A percentile compares a stretch with the other conserved stretches of the same genome.
These are phyloP conservation scores for Ilyonectria sp. DNA, from an alignment of 2,329 filamentous ascomycete genomes.

Conservation along the genomic window DNA sequence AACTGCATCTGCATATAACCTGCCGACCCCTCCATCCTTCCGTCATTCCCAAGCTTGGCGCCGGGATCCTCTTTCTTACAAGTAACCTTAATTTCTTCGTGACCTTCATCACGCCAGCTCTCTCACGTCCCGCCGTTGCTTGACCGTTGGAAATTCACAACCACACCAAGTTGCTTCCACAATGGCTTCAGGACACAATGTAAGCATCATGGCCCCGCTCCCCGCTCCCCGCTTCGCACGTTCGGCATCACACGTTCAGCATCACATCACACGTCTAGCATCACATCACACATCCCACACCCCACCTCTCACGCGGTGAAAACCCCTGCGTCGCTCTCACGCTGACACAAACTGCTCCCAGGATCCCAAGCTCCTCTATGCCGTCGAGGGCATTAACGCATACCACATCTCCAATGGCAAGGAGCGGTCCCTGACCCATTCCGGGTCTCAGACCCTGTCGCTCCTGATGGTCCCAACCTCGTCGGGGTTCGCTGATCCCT, in stretches of 20 bases:
- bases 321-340: constrained; percentile 5
- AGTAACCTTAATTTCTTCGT: neutral
- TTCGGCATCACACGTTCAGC: constrained; percentile 31
- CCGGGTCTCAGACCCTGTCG: constrained; percentile 91
- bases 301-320: neutral
- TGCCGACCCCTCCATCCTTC: constrained; percentile 23
- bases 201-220: constrained; percentile 34
- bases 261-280: neutral
- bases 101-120: constrained; percentile 8
- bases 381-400: constrained; percentile 88
- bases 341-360: constrained; percentile 39
- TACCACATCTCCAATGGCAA: constrained; percentile 92
- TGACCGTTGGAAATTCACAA: neutral
- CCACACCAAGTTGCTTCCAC: constrained; percentile 6
- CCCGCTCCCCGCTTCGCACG: neutral
- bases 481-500: constrained; percentile 74
- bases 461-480: constrained; percentile 96
- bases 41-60: constrained; percentile 7
- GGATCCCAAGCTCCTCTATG: constrained; percentile 78
- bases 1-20: constrained; percentile 25
- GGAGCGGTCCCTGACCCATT: constrained; percentile 85
- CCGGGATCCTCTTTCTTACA: constrained; percentile 15
- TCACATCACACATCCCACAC: neutral
- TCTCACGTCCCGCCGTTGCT: neutral
- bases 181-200: constrained; percentile 54